A percentile compares a stretch with the other conserved stretches of the same genome.
Conservation (phyloP, 805 yeast genomes). For the Millerozyma miso region DNA sequence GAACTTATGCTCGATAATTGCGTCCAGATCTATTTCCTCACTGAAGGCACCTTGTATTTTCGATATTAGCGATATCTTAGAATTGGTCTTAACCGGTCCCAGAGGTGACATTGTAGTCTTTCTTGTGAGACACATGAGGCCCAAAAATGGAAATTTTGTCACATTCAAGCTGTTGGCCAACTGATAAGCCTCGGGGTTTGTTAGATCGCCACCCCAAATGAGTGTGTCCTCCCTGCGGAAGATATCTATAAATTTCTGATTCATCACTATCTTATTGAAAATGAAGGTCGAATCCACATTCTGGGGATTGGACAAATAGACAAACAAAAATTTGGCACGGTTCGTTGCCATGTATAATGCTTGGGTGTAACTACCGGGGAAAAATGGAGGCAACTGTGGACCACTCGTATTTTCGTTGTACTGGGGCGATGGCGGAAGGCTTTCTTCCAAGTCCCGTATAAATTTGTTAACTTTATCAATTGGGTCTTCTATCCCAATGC, state of each 20-base stretch:
- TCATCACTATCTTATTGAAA: conserved; percentile 50
- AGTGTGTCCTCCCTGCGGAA: conserved; percentile 46
- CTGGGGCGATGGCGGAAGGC: conserved; percentile 21
- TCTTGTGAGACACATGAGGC: conserved; percentile 67
- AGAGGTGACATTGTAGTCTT: conserved; percentile 49
- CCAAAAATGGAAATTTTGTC: conserved; percentile 77
- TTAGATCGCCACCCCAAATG: conserved; percentile 85
- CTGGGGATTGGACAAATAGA: conserved; percentile 68
- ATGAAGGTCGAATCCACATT: conserved; percentile 59
- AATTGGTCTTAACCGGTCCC: conserved; percentile 49
- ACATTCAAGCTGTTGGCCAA: conserved; percentile 71
- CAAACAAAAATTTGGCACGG: conserved; percentile 66
- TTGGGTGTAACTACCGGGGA: conserved; percentile 75
- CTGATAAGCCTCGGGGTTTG: conserved; percentile 79
- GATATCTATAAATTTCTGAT: conserved; percentile 42
- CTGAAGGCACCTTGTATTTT: conserved; percentile 61
- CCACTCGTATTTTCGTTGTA: conserved; percentile 3
- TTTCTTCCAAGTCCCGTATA: conserved; percentile 49
- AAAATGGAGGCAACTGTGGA: conserved; percentile 40
- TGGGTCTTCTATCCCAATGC: conserved; percentile 35
- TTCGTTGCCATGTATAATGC: conserved; percentile 69
- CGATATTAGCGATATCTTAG: conserved; percentile 57
- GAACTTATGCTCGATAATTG: conserved; percentile 36
- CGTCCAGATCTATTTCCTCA: conserved; percentile 31
- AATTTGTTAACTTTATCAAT: conserved; percentile 50